Percentiles rank a stretch among this genome's conserved stretches.
These are phyloP conservation scores for Aspergillus fructus DNA, from an alignment of 2,329 filamentous ascomycete genomes.

Conservation along the genomic window DNA sequence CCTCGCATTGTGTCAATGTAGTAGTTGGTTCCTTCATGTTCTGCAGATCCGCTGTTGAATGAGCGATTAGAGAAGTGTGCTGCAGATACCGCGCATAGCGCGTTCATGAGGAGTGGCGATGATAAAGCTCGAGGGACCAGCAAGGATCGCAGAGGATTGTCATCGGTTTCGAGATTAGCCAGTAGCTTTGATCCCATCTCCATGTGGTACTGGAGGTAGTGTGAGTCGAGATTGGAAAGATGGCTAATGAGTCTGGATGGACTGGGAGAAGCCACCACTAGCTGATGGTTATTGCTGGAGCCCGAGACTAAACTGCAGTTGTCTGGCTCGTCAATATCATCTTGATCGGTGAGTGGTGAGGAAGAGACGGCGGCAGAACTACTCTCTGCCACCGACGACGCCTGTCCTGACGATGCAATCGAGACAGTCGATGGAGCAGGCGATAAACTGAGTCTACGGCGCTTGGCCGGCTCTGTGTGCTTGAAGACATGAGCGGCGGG, in stretches of 20 bases:
- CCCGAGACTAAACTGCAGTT: neutral
- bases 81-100: slow-evolving; percentile 39
- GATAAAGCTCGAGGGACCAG: slow-evolving; percentile 38
- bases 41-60: slow-evolving; percentile 20
- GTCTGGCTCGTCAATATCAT: neutral
- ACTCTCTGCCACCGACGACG: slow-evolving; percentile 4
- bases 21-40: slow-evolving; percentile 32
- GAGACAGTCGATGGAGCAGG: slow-evolving; percentile 17
- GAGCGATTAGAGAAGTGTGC: slow-evolving; percentile 37
- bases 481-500: slow-evolving; percentile 32
- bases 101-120: slow-evolving; percentile 37
- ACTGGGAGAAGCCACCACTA: slow-evolving; percentile 15
- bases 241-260: slow-evolving; percentile 24
- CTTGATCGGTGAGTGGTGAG: neutral
- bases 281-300: neutral
- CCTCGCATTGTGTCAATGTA: slow-evolving; percentile 36
- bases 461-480: slow-evolving; percentile 19
- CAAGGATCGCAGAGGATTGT: slow-evolving; percentile 36
- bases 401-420: slow-evolving; percentile 9
- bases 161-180: slow-evolving; percentile 37
- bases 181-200: slow-evolving; percentile 35
- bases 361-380: neutral
- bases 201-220: slow-evolving; percentile 40
- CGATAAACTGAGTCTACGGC: slow-evolving; percentile 21
- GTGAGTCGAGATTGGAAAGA: slow-evolving; percentile 30